Base-by-base conservation (phyloP, 176 grass and related monocot genomes). In the Triticum dicoccoides region DNA sequence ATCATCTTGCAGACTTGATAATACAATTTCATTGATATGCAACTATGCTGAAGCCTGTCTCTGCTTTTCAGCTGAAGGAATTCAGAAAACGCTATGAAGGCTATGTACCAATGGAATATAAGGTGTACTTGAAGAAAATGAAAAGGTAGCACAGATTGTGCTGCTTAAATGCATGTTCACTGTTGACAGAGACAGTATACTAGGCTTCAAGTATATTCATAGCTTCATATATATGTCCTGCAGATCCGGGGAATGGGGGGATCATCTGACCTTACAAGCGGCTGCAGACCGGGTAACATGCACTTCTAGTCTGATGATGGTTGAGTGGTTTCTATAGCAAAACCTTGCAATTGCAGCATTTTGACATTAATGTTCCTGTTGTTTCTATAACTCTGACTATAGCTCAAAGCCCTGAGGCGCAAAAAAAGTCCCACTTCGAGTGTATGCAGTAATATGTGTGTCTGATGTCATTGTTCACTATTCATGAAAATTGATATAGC, bases 71-170 rank as follows among this genome's bases (percentile, higher is more conserved):
- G 97, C 78, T 99, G 14, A 99, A 96, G 86, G 86, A 99, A 80
- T 96, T 93, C 56, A 94, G 87, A 76, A 94, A 96, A 94, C 79
- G 77, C 20, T 99, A 94, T 72, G 97, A 96, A 90, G 76, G 88
- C 77, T 94, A 96, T 63, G 97, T 99, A 80, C 94, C 97, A 59
- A 96, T 99, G 97, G 94, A 96, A 81, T 99, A 96, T 92, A 99
- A 96, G 82, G 79, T 91, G 69, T 99, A 96, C 73, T 76, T 99
- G 89, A 94, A 96, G 88, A 88, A 73, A 83, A 96, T 99, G 92
- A 96, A 96, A 94, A 99, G 97, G 97, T 99, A 85, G 11, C 80
- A 65, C 21, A 64, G 9, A 86, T 69, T 73, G 18, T 59, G 79
- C 27, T 63, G 0, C 80, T 68, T 76, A 51, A 51, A 52, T 76